Evolutionary conservation across 140 eudicot genomes (phyloP), one percentile per base, ranked within the genome.

Genomic region (Ambrosia hybrid): DNA sequence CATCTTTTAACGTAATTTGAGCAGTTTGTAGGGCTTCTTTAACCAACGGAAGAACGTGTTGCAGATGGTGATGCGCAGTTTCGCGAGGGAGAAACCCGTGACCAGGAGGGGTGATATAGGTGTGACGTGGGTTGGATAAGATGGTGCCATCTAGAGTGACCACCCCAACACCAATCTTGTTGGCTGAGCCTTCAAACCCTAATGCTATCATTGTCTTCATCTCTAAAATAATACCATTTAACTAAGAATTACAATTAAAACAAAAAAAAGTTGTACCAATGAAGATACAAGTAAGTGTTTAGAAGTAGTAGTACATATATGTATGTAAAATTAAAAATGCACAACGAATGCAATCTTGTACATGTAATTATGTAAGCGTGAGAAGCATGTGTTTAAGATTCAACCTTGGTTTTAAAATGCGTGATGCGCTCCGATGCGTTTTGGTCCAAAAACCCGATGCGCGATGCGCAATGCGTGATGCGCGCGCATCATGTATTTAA

Each of bases 61-160:
- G 79, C 33, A 89, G 79, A 63, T 92, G 98, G 79, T 92, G 98
- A 3, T 92, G 91, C 0, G 98, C 98, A 8, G 98, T 92, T 85
- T 92, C 98, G 41, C 98, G 85, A 46, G 98, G 98, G 21, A 92
- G 89, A 68, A 92, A 92, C 14, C 98, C 98, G 1, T 92, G 96
- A 41, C 98, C 98, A 5, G 98, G 96, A 7, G 98, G 98, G 36
- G 98, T 92, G 11, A 92, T 87, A 86, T 92, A 92, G n/a, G 98
- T 92, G 81, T 89, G 98, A 16, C 98, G 83, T 9, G 98, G 98
- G 74, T 92, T 92, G 0, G 98, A 89, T 72, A 92, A 83, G 57
- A 92, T 92, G 7, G 86, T 76, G 15, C 98, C 96, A 60, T 92
- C 98, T 48, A 89, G 75, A 5, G 85, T 81, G 58, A 92, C 98